Evolutionary conservation across 805 yeast genomes (phyloP), one percentile per base, ranked within the genome.

Genomic region (Suhomyces faveliae): DNA sequence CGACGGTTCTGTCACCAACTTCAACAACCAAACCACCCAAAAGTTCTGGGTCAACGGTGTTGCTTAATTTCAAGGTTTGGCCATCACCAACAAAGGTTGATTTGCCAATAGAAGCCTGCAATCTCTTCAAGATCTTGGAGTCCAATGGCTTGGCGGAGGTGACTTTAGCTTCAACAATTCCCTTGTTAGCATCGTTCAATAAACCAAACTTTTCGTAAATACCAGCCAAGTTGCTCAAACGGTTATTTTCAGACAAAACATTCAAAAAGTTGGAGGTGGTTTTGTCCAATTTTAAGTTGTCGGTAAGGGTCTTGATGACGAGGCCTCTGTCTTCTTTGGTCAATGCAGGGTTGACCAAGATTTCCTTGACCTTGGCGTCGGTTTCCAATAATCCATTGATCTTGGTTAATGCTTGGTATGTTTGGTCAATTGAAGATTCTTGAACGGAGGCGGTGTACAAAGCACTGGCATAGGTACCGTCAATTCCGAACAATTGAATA

Each of bases 381-480:
- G 76, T 66, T 43, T 74, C 61, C 54, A 90, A 64, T 54, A 84
- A 71, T 35, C 74, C 64, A 61, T 75, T 66, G 59, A 94, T 69
- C 55, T 80, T 70, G 57, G 68, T 68, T 62, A 94, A 81, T 37
- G 91, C 81, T 62, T 76, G 76, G 60, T 78, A 77, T 48, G 91
- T 84, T 53, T 83, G 71, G 49, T 84, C 92, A 59, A 90, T 74
- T 8, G 89, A 76, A 29, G 95, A 80, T 59, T 82, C 83, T 78
- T 88, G 85, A 57, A 85, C 85, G 48, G 98, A 85, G 19, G 98
- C 97, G 47, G 91, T 78, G 82, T 84, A 92, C 61, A 94, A 80
- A 43, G 99, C 97, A 49, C 89, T 80, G 59, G 98, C 99, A 72
- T 92, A 92, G 56, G 98, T 90, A 66, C 98, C 99, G 59, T 91